Percentiles rank a stretch among this genome's conserved stretches.
These are phyloP conservation scores for Coniosporium tulheliwenetii DNA, from an alignment of 2,329 filamentous ascomycete species.

Conservation along the genomic window DNA sequence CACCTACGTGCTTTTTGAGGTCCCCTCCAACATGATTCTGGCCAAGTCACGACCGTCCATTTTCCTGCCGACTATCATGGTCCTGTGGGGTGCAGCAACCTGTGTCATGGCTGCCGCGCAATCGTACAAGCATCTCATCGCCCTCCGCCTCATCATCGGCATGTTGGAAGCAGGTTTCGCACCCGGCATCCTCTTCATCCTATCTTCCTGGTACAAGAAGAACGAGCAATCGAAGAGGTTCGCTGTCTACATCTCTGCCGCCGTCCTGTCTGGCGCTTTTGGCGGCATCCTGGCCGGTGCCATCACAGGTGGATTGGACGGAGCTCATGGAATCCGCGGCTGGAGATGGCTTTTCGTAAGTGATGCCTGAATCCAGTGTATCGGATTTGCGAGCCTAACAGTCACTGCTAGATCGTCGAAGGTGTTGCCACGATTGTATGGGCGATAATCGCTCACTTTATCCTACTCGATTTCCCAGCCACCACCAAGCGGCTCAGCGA, in stretches of 20 bases:
- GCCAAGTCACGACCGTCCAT: constrained; percentile 31
- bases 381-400: not conserved
- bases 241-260: constrained; percentile 41
- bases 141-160: constrained; percentile 38
- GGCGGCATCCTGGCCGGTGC: constrained; percentile 34
- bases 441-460: constrained; percentile 26
- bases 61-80: constrained; percentile 37
- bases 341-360: constrained; percentile 39
- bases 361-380: constrained; percentile 12
- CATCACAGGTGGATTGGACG: constrained; percentile 31
- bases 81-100: constrained; percentile 35
- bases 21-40: constrained; percentile 39
- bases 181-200: constrained; percentile 37
- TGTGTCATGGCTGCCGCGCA: constrained; percentile 35
- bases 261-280: constrained; percentile 39
- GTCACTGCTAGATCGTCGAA: constrained; percentile 12
- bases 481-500: constrained; percentile 26
- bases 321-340: constrained; percentile 26
- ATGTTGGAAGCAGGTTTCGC: constrained; percentile 39
- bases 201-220: constrained; percentile 44
- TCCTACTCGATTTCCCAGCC: constrained; percentile 34
- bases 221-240: constrained; percentile 42
- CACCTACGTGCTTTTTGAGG: constrained; percentile 36
- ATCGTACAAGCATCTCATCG: constrained; percentile 31
- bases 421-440: constrained; percentile 28